Evolutionary conservation across 495 filamentous ascomycete genomes (phyloP).

Genomic region (Trichoderma gamsii): DNA sequence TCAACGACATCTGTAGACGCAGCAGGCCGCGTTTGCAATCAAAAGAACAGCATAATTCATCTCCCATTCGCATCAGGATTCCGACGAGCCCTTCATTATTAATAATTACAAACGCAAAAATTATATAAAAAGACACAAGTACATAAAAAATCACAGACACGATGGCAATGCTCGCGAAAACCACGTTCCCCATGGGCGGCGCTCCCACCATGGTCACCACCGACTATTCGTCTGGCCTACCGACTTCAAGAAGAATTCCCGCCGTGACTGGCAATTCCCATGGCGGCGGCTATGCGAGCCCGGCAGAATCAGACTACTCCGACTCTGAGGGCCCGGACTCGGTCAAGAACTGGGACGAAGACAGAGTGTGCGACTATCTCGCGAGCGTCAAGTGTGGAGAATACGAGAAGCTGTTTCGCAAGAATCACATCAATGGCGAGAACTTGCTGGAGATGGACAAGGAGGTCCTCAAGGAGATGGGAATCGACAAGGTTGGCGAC

Average conservation of each 20-base stretch:
- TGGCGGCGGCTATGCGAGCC: slow-evolving; percentile 59
- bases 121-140: not conserved
- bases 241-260: slow-evolving; percentile 47
- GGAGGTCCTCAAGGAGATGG: slow-evolving; percentile 92
- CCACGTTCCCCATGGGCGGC: slow-evolving; percentile 61
- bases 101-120: not conserved
- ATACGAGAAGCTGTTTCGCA: slow-evolving; percentile 85
- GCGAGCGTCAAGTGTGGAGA: slow-evolving; percentile 83
- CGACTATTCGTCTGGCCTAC: slow-evolving; percentile 49
- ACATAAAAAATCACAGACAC: not conserved
- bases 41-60: not conserved
- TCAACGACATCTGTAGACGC: not conserved
- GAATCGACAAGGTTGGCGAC: slow-evolving; percentile 96
- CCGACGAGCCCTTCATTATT: not conserved
- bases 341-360: slow-evolving; percentile 82
- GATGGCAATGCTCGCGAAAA: slow-evolving; percentile 86
- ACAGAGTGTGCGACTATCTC: slow-evolving; percentile 83
- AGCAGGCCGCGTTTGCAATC: not conserved
- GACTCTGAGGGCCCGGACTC: slow-evolving; percentile 53
- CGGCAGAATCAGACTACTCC: slow-evolving; percentile 94
- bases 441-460: slow-evolving; percentile 96
- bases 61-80: not conserved
- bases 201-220: slow-evolving; percentile 48
- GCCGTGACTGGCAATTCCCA: slow-evolving; percentile 54
- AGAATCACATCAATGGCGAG: slow-evolving; percentile 93